Conservation (phyloP, 805 yeast species). For the Spathaspora girioi region DNA sequence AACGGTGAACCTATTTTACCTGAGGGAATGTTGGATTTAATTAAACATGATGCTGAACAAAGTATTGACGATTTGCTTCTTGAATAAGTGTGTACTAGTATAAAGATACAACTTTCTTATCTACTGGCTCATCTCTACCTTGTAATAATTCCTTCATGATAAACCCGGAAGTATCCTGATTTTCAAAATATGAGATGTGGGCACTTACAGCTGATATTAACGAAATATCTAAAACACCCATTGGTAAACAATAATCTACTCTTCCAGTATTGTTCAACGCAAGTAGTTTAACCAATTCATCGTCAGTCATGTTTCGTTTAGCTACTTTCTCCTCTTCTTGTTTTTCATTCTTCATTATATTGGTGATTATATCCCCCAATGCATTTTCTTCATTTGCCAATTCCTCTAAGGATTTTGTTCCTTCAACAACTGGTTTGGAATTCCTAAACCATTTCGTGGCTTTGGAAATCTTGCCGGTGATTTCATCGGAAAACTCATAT, state of each 20-base stretch:
- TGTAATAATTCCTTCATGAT: constrained; percentile 55
- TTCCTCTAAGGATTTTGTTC: constrained; percentile 4
- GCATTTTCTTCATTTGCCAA: constrained; percentile 30
- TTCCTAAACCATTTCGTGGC: constrained; percentile 34
- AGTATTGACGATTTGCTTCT: constrained; percentile 66
- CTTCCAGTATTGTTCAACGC: constrained; percentile 69
- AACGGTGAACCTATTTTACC: constrained; percentile 80
- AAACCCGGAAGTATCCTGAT: constrained; percentile 78
- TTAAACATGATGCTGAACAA: constrained; percentile 81
- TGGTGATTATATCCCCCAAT: constrained; percentile 35
- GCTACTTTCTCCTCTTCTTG: constrained; percentile 12
- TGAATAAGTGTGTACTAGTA: constrained; percentile 14
- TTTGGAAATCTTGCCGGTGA: constrained; percentile 30
- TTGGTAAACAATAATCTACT: constrained; percentile 76
- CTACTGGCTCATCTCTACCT: constrained; percentile 17
- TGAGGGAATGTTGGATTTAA: constrained; percentile 83
- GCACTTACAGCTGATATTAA: constrained; percentile 80
- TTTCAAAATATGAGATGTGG: constrained; percentile 86
- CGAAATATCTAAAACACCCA: constrained; percentile 76
- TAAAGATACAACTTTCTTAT: constrained; percentile 22
- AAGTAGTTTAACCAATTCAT: constrained; percentile 33
- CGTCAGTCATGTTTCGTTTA: constrained; percentile 22
- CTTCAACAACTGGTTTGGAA: constrained; percentile 1
- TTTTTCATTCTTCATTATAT: constrained; percentile 19
- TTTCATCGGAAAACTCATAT: constrained; percentile 34